Evolutionary conservation across 1,284 basidiomycete species (phyloP).

Genomic region (Sparassis latifolia): DNA sequence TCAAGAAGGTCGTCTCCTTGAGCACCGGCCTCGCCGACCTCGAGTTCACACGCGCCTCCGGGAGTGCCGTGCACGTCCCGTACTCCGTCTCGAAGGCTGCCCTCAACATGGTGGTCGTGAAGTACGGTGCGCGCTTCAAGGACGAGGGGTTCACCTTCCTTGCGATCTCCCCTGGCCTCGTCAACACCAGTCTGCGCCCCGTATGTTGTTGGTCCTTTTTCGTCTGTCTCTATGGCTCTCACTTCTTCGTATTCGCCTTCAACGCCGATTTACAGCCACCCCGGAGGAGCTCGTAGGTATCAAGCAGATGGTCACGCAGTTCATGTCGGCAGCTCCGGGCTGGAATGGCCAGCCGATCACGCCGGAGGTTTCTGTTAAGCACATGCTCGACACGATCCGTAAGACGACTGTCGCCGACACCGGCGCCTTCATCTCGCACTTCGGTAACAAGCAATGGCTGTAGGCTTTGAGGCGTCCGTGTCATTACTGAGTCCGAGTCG

Average conservation of each 20-base stretch:
- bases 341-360: constrained; percentile 26
- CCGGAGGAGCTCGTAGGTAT: constrained; percentile 15
- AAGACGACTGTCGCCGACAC: constrained; percentile 22
- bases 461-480: background rate
- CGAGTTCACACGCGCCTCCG: constrained; percentile 18
- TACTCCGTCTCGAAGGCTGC: constrained; percentile 34
- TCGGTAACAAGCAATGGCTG: constrained; percentile 22
- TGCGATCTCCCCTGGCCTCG: constrained; percentile 31
- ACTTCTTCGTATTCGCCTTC: background rate
- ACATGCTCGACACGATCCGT: constrained; percentile 26
- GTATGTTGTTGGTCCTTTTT: background rate
- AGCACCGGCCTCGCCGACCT: constrained; percentile 25
- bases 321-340: constrained; percentile 17
- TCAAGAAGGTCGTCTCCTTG: constrained; percentile 33
- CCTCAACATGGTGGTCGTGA: constrained; percentile 31
- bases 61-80: constrained; percentile 11
- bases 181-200: constrained; percentile 22
- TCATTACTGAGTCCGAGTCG: too few species aligned
- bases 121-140: constrained; percentile 30
- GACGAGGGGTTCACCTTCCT: constrained; percentile 32
- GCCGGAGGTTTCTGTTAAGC: constrained; percentile 25
- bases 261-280: constrained; percentile 11
- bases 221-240: too few species aligned
- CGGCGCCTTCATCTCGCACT: constrained; percentile 31
- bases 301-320: constrained; percentile 9